Evolutionary conservation across 495 filamentous ascomycete species (phyloP).

Genomic region (Daldinia grandis): DNA sequence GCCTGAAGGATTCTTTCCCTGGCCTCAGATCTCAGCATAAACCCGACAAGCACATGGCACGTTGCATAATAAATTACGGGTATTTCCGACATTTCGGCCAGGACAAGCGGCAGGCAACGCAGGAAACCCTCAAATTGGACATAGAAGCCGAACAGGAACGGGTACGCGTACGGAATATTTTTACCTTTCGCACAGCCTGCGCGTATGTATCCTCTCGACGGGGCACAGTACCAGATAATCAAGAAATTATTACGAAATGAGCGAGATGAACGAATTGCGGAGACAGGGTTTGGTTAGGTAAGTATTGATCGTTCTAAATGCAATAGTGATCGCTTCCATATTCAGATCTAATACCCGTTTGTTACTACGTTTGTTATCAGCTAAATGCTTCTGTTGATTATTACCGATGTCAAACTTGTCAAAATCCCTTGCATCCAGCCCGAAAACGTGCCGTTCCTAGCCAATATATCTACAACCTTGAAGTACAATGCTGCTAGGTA

Average conservation of each 20-base stretch:
- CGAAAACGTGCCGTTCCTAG: background rate
- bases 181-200: background rate
- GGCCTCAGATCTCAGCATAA: constrained; percentile 26
- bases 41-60: constrained; percentile 19
- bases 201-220: background rate
- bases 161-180: background rate
- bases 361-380: background rate
- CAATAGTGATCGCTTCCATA: constrained; percentile 25
- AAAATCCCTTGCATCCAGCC: background rate
- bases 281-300: background rate
- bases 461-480: background rate
- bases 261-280: background rate
- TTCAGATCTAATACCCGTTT: constrained; percentile 17
- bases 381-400: background rate
- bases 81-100: constrained; percentile 14
- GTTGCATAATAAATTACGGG: constrained; percentile 15
- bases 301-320: background rate
- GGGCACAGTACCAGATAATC: background rate
- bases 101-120: background rate
- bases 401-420: background rate
- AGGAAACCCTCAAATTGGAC: background rate
- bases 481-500: too few relatives aligned
- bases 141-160: background rate
- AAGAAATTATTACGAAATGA: constrained; percentile 2
- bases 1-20: constrained; percentile 33